phyloP scores from a whole-genome alignment of 371 early-diverging fungal genomes.

The Mucor ambiguus region DNA sequence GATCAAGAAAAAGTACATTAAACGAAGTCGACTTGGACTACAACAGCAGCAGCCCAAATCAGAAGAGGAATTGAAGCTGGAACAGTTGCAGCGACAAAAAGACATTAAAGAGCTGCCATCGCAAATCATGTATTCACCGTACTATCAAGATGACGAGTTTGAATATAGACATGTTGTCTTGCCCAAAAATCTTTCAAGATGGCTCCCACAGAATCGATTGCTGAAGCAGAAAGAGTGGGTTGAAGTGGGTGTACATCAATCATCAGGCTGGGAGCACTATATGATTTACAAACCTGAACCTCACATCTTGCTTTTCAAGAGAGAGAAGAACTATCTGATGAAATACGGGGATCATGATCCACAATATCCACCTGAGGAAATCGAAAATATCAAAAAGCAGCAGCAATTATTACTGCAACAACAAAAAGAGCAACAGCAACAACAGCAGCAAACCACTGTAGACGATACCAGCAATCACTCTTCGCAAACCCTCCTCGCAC shows the following conservation, averaged over 20 bases:
- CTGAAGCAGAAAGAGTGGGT: slow-evolving; percentile 81
- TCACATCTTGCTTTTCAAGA: slow-evolving; percentile 81
- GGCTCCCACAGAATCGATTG: slow-evolving; percentile 56
- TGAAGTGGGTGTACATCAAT: slow-evolving; percentile 76
- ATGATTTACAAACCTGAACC: slow-evolving; percentile 89
- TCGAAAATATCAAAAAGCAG: background rate
- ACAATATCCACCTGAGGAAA: background rate
- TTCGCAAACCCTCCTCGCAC: background rate
- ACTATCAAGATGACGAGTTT: slow-evolving; percentile 49
- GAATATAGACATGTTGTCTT: slow-evolving; percentile 73
- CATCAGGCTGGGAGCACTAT: slow-evolving; percentile 86
- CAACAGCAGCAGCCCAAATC: background rate
- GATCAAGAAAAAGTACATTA: background rate
- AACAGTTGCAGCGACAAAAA: slow-evolving; percentile 19
- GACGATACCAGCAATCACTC: background rate
- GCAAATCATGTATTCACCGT: slow-evolving; percentile 64
- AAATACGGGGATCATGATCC: background rate
- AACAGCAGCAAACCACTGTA: background rate
- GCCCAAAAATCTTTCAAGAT: slow-evolving; percentile 65
- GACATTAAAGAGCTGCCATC: slow-evolving; percentile 55
- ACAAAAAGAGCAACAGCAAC: background rate
- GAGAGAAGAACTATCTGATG: slow-evolving; percentile 65
- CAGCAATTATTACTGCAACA: background rate
- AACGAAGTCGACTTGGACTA: background rate
- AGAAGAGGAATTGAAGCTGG: slow-evolving; percentile 5